These are phyloP conservation scores for Acaromyces ingoldii DNA, from an alignment of 1,284 basidiomycete species.

Conservation along the genomic window DNA sequence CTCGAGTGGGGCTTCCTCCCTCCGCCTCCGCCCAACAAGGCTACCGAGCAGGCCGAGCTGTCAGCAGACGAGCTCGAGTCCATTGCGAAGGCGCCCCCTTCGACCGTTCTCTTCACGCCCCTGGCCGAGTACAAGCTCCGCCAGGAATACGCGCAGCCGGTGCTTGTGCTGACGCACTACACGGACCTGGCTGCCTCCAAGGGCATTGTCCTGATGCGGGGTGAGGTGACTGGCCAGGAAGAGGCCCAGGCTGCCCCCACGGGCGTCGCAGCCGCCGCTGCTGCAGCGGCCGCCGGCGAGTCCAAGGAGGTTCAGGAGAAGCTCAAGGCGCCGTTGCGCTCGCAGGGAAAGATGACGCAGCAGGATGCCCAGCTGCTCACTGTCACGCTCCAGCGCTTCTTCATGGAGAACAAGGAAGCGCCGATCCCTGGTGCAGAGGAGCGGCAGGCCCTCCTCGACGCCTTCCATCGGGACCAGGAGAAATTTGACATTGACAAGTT, in stretches of 20 bases:
- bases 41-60: background rate
- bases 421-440: conserved; percentile 10
- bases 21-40: conserved; percentile 2
- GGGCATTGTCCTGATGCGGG: conserved; percentile 77
- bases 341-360: conserved; percentile 62
- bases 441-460: conserved; percentile 28
- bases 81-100: conserved; percentile 9
- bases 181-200: conserved; percentile 79
- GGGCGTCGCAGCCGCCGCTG: conserved; percentile 53
- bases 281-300: conserved; percentile 57
- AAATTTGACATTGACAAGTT: conserved; percentile 37
- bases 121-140: conserved; percentile 89
- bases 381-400: conserved; percentile 45
- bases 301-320: conserved; percentile 32
- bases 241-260: conserved; percentile 22
- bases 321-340: conserved; percentile 62
- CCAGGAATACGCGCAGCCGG: conserved; percentile 80
- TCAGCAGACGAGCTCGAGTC: background rate
- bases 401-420: conserved; percentile 18
- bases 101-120: conserved; percentile 79
- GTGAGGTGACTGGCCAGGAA: conserved; percentile 71
- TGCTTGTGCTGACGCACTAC: conserved; percentile 84
- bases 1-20: conserved; percentile 45
- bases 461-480: conserved; percentile 36
- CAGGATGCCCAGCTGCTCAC: conserved; percentile 42